Base-by-base conservation (phyloP, 768 basidiomycete genomes). In the Lactarius vividus region DNA sequence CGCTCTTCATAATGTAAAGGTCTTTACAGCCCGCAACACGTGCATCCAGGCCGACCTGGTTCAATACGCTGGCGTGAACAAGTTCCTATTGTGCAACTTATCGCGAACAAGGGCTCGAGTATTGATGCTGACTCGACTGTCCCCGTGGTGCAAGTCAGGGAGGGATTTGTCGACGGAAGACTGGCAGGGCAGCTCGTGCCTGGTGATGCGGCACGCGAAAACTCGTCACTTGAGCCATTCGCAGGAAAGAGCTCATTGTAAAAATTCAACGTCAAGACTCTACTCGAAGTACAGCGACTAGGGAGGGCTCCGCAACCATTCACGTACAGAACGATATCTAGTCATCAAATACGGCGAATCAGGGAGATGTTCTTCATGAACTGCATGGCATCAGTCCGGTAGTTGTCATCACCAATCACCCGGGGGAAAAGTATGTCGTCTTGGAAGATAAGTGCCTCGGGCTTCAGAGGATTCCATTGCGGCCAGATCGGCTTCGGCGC, bases 321-420 rank as follows among this genome's bases (percentile, higher is more conserved):
- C 49, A 26, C 26, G 23, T 52, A 40, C n/a, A 37, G 28, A n/a
- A 28, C 2, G 1, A 15, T n/a, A 23, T n/a, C 13, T 10, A 52
- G 5, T 2, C 6, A 52, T 69, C 46, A 69, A 33, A 69, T 56
- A 9, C 66, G 66, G 42, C 64, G 31, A 49, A 54, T 6, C 10
- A 70, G 42, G 5, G 69, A 70, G 18, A 70, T 16, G 29, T 70
- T 55, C 29, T 31, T 39, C 10, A 70, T 59, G 46, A 62, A 65
- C 11, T 57, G 44, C 58, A 65, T 10, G 5, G 67, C 42, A 10
- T 29, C 31, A 40, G 35, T 7, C 16, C 69, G 69, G 37, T 69
- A 69, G 42, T 64, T 62, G 23, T 70, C 69, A 6, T 65, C 42
- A 5, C 26, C 35, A 10, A 62, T 20, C 16, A 60, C 44, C n/a